phyloP scores from a whole-genome alignment of 164 flowering plant species.

The Stephania yunnanensis region DNA sequence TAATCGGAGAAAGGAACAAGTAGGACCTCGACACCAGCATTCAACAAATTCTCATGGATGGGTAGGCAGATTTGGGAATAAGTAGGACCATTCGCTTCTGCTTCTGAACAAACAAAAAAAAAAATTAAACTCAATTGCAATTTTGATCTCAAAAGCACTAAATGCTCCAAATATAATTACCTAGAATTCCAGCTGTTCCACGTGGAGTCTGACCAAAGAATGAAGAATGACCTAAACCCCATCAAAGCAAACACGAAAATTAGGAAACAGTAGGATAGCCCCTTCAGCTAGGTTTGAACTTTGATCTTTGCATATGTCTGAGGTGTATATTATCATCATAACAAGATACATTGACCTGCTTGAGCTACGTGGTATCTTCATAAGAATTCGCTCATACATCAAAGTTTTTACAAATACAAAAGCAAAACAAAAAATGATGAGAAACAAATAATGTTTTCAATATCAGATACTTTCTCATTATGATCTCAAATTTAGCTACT shows the following conservation, averaged over 20 bases:
- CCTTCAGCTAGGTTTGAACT: no score
- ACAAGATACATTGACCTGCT: not conserved
- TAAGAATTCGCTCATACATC: no score
- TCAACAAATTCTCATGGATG: slow-evolving; percentile 50
- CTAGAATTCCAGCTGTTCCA: slow-evolving; percentile 21
- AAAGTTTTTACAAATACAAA: no score
- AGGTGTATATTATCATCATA: not conserved
- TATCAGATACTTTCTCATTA: not conserved
- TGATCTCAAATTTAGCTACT: not conserved
- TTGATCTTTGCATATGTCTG: no score
- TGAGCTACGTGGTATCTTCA: no score
- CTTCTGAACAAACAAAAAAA: slow-evolving; percentile 30
- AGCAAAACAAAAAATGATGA: no score
- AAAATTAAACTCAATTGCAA: not conserved
- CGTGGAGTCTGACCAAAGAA: slow-evolving; percentile 25
- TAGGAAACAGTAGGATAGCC: not conserved
- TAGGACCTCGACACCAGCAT: slow-evolving; percentile 31
- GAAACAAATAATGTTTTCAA: not conserved
- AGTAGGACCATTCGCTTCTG: slow-evolving; percentile 34
- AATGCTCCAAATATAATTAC: slow-evolving; percentile 6
- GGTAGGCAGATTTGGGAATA: slow-evolving; percentile 49
- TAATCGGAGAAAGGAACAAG: not conserved
- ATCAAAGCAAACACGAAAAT: not conserved
- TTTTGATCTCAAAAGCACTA: not conserved
- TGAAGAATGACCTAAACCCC: slow-evolving; percentile 28